Evolutionary conservation across 495 filamentous ascomycete species (phyloP).

Genomic region (Aspergillus nanangensis): DNA sequence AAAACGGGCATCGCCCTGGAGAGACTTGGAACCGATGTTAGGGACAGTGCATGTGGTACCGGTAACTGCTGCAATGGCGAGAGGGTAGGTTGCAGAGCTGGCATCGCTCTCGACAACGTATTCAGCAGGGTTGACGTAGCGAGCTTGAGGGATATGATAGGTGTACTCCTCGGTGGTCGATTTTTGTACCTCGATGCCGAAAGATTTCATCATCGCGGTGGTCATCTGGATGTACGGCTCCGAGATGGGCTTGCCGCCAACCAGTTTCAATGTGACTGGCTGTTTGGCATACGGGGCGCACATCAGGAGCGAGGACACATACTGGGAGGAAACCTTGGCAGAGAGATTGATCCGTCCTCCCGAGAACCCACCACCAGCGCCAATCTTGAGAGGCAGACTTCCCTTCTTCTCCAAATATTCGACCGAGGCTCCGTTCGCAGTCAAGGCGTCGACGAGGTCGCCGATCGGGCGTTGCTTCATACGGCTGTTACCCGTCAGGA

Average conservation of each 20-base stretch:
- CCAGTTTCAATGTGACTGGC: constrained; percentile 81
- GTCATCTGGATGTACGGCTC: constrained; percentile 99
- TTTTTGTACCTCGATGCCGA: constrained; percentile 76
- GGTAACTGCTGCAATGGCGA: constrained; percentile 91
- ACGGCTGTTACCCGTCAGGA: constrained; percentile 88
- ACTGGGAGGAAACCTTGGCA: constrained; percentile 94
- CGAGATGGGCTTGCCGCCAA: constrained; percentile 93
- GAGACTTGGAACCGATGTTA: constrained; percentile 86
- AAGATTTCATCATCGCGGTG: constrained; percentile 92
- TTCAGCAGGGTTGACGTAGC: constrained; percentile 77
- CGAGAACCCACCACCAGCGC: constrained; percentile 79
- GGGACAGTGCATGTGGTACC: constrained; percentile 93
- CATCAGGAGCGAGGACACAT: constrained; percentile 95
- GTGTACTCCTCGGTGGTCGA: constrained; percentile 76
- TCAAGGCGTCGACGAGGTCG: constrained; percentile 87
- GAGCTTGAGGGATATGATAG: constrained; percentile 86
- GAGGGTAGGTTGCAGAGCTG: constrained; percentile 93
- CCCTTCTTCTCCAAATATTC: constrained; percentile 74
- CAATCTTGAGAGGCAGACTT: constrained; percentile 79
- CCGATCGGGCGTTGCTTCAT: constrained; percentile 97
- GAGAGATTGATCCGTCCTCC: constrained; percentile 89
- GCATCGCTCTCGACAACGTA: constrained; percentile 97
- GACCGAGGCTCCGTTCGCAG: constrained; percentile 74
- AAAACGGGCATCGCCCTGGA: constrained; percentile 95
- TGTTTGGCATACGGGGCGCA: constrained; percentile 94